phyloP scores from a whole-genome alignment of 805 yeast genomes.

The Zygoascus tannicola region DNA sequence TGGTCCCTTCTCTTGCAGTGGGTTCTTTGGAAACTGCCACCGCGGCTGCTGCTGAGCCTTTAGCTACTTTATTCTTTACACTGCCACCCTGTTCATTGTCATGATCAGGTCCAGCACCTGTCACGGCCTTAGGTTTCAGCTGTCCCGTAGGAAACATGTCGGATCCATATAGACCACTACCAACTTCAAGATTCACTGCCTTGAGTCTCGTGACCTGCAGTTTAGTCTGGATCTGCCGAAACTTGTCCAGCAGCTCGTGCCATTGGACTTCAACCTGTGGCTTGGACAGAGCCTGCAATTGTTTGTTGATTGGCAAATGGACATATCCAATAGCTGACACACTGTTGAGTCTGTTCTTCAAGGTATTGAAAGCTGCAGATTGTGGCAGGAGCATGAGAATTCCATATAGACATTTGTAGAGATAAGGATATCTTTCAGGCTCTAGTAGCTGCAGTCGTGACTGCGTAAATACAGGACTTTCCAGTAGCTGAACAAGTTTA shows the following conservation, averaged over 20 bases:
- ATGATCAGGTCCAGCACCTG: neutral
- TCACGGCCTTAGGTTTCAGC: no score
- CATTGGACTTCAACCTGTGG: slow-evolving; percentile 28
- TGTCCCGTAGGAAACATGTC: no score
- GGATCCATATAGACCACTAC: neutral
- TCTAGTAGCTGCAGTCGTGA: slow-evolving; percentile 81
- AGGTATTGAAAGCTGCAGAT: slow-evolving; percentile 75
- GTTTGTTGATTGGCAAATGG: slow-evolving; percentile 19
- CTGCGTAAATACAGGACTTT: slow-evolving; percentile 85
- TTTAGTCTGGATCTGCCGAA: slow-evolving; percentile 37
- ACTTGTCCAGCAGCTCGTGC: slow-evolving; percentile 39
- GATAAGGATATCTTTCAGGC: slow-evolving; percentile 69
- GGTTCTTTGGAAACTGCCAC: neutral
- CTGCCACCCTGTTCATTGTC: no score
- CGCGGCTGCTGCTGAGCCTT: neutral
- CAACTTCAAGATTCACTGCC: no score
- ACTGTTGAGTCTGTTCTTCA: slow-evolving; percentile 65
- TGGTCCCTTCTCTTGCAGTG: neutral
- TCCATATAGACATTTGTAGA: slow-evolving; percentile 85
- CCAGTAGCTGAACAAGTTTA: slow-evolving; percentile 78
- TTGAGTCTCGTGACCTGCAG: slow-evolving; percentile 13
- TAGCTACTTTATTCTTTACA: no score
- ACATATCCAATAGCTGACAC: slow-evolving; percentile 34
- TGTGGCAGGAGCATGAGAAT: slow-evolving; percentile 90
- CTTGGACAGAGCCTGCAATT: slow-evolving; percentile 1